phyloP scores from a whole-genome alignment of 1,284 basidiomycete genomes.

The Singerocomus inundabilis region DNA sequence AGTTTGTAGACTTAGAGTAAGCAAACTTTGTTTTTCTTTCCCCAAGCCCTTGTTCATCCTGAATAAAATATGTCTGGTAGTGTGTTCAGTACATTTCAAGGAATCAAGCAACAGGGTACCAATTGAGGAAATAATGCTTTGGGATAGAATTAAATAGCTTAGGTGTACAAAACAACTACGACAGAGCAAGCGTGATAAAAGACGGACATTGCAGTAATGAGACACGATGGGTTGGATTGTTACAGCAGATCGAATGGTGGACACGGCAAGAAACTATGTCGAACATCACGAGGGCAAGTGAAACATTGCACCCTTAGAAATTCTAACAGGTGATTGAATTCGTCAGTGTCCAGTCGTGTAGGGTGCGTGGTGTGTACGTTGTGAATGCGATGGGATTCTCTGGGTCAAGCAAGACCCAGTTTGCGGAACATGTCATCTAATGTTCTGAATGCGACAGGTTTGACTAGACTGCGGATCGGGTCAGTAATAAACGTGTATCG shows the following conservation, averaged over 20 bases:
- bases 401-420: constrained; percentile 56
- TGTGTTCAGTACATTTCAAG: constrained; percentile 13
- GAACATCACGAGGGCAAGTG: neutral
- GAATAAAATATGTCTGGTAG: no score
- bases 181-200: constrained; percentile 9
- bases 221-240: constrained; percentile 2
- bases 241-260: constrained; percentile 14
- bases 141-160: constrained; percentile 11
- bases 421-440: constrained; percentile 82
- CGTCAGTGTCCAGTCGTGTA: constrained; percentile 17
- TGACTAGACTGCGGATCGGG: constrained; percentile 64
- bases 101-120: neutral
- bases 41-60: neutral
- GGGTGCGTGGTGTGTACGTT: constrained; percentile 12
- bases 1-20: constrained; percentile 2
- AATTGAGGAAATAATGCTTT: neutral
- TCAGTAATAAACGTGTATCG: neutral
- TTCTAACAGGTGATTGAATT: constrained; percentile 10
- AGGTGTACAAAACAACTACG: constrained; percentile 9
- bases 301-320: constrained; percentile 3
- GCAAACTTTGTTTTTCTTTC: neutral
- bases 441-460: constrained; percentile 90
- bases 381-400: constrained; percentile 9
- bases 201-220: neutral
- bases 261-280: constrained; percentile 5